These are phyloP conservation scores for Aspergillus brunneoviolaceus DNA, from an alignment of 2,329 filamentous ascomycete genomes.

Conservation along the genomic window DNA sequence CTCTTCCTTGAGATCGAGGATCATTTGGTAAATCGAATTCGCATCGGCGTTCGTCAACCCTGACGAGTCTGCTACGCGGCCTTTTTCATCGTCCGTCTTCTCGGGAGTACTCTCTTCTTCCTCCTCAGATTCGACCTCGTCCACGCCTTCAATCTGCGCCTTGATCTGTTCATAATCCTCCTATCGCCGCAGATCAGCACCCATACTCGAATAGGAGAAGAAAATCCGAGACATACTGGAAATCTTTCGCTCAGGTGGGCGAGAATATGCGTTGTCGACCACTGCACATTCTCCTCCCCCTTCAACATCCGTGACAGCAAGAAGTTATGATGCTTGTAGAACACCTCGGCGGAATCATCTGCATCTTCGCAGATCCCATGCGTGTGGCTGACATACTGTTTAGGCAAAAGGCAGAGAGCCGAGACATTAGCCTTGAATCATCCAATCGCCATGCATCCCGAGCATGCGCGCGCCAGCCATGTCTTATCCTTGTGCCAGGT, in stretches of 20 bases:
- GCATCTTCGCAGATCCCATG: constrained; percentile 44
- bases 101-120: constrained; percentile 19
- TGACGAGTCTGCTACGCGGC: constrained; percentile 27
- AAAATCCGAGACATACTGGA: constrained; percentile 31
- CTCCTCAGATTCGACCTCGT: constrained; percentile 18
- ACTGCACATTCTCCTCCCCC: constrained; percentile 46
- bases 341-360: constrained; percentile 48
- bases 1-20: constrained; percentile 41
- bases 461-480: background rate
- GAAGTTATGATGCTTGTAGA: constrained; percentile 47
- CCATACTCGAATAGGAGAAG: background rate
- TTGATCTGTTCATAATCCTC: constrained; percentile 36
- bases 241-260: constrained; percentile 46
- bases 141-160: constrained; percentile 23
- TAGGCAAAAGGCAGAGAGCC: constrained; percentile 9
- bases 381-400: constrained; percentile 44
- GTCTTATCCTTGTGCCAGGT: background rate
- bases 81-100: constrained; percentile 17
- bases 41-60: constrained; percentile 35
- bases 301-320: constrained; percentile 50
- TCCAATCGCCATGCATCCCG: background rate
- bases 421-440: background rate
- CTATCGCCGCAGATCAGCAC: constrained; percentile 18
- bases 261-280: constrained; percentile 46
- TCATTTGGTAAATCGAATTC: constrained; percentile 38